A percentile compares a stretch with the other conserved stretches of the same genome.
phyloP scores from a whole-genome alignment of 2,329 filamentous ascomycete species.

The Seiridium cupressi region DNA sequence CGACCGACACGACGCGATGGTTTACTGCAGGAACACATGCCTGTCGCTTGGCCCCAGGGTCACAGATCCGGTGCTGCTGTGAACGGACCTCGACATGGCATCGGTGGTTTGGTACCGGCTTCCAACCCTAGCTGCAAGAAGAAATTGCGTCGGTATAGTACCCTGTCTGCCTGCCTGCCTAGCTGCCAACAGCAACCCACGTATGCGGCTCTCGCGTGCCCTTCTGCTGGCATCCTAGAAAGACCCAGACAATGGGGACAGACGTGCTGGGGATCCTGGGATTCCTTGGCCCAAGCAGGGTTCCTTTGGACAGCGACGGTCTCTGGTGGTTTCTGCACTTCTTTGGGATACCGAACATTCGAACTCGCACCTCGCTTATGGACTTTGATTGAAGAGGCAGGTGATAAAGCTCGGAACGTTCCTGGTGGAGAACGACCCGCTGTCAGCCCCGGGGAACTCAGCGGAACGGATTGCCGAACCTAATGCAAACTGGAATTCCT shows the following conservation, averaged over 20 bases:
- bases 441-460: background rate
- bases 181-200: background rate
- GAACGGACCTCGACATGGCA: background rate
- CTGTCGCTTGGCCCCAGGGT: background rate
- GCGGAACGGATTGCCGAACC: constrained; percentile 1
- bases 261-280: background rate
- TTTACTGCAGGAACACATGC: constrained; percentile 3
- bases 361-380: background rate
- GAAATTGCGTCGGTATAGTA: background rate
- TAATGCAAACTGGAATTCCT: background rate
- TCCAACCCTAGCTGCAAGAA: background rate
- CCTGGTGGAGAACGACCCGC: background rate
- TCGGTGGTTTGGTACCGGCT: background rate
- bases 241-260: background rate
- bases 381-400: background rate
- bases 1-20: background rate
- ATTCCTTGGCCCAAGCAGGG: no score
- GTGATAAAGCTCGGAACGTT: background rate
- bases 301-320: no score
- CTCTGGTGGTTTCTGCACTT: no score
- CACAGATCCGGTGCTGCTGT: background rate
- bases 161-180: background rate
- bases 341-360: no score
- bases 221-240: background rate
- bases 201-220: background rate